A percentile compares a stretch with the other conserved stretches of the same genome.
These are phyloP conservation scores for Mortierella sp. DNA, from an alignment of 371 early-diverging fungal genomes.

Conservation along the genomic window DNA sequence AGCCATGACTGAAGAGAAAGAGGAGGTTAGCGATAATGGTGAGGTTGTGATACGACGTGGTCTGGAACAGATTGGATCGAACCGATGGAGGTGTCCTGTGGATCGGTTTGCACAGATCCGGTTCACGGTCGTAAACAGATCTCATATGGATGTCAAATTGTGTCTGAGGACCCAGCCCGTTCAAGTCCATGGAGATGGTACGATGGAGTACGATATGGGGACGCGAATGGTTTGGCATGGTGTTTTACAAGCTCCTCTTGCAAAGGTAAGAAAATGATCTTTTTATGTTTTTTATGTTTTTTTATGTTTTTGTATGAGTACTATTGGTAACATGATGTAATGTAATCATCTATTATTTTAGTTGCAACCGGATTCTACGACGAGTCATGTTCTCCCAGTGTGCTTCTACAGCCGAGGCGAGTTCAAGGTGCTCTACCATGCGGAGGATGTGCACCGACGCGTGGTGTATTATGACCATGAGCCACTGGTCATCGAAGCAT, in stretches of 20 bases:
- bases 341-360: constrained; percentile 11
- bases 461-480: constrained; percentile 72
- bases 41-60: constrained; percentile 6
- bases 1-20: constrained; percentile 9
- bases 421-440: constrained; percentile 74
- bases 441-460: constrained; percentile 74
- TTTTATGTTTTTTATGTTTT: not conserved
- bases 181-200: constrained; percentile 72
- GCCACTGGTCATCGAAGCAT: constrained; percentile 49
- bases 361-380: constrained; percentile 59
- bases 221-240: constrained; percentile 73
- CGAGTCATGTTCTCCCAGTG: constrained; percentile 63
- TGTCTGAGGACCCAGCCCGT: constrained; percentile 77
- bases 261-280: constrained; percentile 60
- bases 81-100: constrained; percentile 64
- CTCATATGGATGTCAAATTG: constrained; percentile 65
- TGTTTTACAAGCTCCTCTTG: constrained; percentile 67
- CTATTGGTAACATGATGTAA: too few species aligned
- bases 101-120: constrained; percentile 66
- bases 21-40: constrained; percentile 2
- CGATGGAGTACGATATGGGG: constrained; percentile 74
- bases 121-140: constrained; percentile 64
- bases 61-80: constrained; percentile 54
- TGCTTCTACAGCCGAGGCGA: constrained; percentile 74
- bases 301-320: not conserved